Percentiles rank a stretch among this genome's conserved stretches.
phyloP scores from a whole-genome alignment of 176 grass and related monocot species.

The Melocanna baccifera region DNA sequence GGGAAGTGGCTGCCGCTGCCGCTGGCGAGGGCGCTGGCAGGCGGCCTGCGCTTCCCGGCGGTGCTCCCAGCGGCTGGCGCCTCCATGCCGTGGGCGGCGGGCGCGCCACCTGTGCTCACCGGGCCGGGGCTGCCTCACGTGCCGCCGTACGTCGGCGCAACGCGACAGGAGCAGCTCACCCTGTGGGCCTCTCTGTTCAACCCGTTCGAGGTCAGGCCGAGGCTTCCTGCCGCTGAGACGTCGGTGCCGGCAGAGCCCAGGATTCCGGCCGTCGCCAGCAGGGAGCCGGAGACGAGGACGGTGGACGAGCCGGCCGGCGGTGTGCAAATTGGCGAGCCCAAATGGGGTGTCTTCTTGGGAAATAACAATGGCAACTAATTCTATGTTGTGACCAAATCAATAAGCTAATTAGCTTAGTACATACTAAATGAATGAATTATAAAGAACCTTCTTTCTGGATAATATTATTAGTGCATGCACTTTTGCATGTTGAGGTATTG shows the following conservation, averaged over 20 bases:
- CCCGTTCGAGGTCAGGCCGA: constrained; percentile 37
- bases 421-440: neutral
- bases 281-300: constrained; percentile 7
- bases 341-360: constrained; percentile 42
- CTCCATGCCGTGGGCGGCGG: constrained; percentile 34
- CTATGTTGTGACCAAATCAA: neutral
- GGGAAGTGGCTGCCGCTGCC: constrained; percentile 47
- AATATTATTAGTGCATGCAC: neutral
- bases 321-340: constrained; percentile 27
- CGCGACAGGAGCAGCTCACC: constrained; percentile 50
- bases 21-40: constrained; percentile 5
- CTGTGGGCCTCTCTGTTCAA: constrained; percentile 61
- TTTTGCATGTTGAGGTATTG: neutral
- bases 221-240: constrained; percentile 10
- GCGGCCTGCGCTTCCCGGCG: constrained; percentile 36
- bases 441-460: neutral
- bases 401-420: neutral
- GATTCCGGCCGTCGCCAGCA: constrained; percentile 19
- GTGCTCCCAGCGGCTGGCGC: neutral
- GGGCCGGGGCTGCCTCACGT: constrained; percentile 26
- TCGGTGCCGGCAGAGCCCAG: neutral
- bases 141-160: constrained; percentile 40
- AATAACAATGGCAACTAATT: constrained; percentile 12
- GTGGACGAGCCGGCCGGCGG: constrained; percentile 27
- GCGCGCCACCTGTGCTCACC: constrained; percentile 2